Percentiles rank a stretch among this genome's conserved stretches.
Conservation (phyloP, 495 filamentous ascomycete genomes). For the Lophiostoma macrostomum region DNA sequence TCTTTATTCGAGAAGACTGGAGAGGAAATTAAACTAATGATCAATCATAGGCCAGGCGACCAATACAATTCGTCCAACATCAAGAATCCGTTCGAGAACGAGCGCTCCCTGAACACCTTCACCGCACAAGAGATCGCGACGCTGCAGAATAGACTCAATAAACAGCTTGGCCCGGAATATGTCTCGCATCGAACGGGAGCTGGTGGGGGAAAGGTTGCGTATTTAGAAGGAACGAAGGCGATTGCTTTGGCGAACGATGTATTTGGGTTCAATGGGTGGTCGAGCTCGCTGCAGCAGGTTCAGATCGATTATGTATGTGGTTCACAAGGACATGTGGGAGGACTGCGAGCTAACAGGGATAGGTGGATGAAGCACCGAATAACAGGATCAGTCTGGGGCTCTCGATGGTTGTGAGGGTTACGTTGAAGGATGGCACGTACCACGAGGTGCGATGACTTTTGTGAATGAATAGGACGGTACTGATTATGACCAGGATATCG, state of each 20-base stretch:
- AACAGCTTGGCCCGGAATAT: conserved; percentile 95
- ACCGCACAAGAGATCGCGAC: conserved; percentile 89
- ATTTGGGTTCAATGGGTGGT: conserved; percentile 99
- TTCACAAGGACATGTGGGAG: not conserved
- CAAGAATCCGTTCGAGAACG: conserved; percentile 78
- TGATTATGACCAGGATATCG: conserved; percentile 63
- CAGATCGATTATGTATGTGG: conserved; percentile 80
- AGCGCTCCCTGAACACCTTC: conserved; percentile 70
- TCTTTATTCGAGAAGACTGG: not conserved
- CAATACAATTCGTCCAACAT: conserved; percentile 55
- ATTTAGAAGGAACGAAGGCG: conserved; percentile 87
- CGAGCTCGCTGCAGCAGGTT: conserved; percentile 79
- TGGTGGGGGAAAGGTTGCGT: conserved; percentile 79
- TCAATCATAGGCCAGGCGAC: conserved; percentile 65
- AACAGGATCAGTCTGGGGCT: conserved; percentile 75
- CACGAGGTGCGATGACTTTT: conserved; percentile 60
- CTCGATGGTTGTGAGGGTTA: conserved; percentile 85
- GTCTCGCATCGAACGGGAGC: conserved; percentile 80
- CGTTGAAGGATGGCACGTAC: conserved; percentile 84
- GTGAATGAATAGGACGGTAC: not conserved
- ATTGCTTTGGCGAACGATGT: conserved; percentile 96
- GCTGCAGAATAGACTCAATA: conserved; percentile 78
- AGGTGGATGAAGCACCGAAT: conserved; percentile 62
- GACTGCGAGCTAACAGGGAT: conserved; percentile 2
- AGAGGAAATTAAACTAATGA: not conserved